Conservation (phyloP, 2,329 filamentous ascomycete genomes). For the Ceratocystis variospora region DNA sequence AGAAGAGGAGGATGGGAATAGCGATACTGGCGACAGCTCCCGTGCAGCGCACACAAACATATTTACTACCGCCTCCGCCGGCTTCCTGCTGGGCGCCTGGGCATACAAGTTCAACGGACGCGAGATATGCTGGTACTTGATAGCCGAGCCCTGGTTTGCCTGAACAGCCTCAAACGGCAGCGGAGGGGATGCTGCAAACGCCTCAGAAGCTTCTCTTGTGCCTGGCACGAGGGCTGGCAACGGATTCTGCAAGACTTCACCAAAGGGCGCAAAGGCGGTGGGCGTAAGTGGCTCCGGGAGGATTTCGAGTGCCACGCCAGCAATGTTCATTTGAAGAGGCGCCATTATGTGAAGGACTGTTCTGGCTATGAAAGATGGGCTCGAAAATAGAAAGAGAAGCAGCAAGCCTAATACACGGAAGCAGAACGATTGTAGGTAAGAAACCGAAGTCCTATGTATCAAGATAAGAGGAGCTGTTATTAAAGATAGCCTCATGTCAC, state of each 20-base stretch:
- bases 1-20: background rate
- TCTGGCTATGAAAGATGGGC: too few species aligned
- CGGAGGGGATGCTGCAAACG: background rate
- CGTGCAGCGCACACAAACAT: constrained; percentile 65
- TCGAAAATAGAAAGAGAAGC: background rate
- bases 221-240: constrained; percentile 34
- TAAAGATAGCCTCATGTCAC: background rate
- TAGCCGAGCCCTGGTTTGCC: constrained; percentile 75
- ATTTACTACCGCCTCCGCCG: constrained; percentile 55
- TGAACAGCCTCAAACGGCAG: constrained; percentile 39
- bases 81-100: constrained; percentile 44
- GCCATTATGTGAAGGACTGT: background rate
- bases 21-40: constrained; percentile 20
- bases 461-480: too few species aligned
- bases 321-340: background rate
- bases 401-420: background rate
- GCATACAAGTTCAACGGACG: constrained; percentile 56
- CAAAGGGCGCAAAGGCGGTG: constrained; percentile 61
- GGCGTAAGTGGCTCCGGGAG: constrained; percentile 53
- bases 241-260: constrained; percentile 68
- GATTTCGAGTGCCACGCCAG: constrained; percentile 26
- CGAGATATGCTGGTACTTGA: constrained; percentile 76
- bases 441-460: too few species aligned
- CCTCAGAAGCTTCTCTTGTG: constrained; percentile 15
- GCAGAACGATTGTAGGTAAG: too few species aligned